Conservation (phyloP, 108 stramenopile species). For the Nannochloropsis granulata region DNA sequence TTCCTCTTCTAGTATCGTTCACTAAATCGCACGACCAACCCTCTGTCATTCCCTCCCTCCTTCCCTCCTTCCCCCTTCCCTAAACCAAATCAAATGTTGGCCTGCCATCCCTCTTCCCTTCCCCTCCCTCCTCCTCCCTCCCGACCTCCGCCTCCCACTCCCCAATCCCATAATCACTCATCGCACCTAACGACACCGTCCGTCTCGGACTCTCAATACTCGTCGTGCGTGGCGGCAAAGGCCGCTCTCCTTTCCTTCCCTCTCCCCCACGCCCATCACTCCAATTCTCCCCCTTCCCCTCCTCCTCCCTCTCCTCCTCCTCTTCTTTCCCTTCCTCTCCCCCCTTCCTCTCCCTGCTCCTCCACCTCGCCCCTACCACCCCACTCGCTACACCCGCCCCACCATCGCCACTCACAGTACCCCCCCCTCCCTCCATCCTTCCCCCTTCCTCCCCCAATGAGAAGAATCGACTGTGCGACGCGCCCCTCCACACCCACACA, state of each 20-base stretch:
- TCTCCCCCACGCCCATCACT: neutral
- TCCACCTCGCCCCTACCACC: neutral
- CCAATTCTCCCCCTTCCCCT: neutral
- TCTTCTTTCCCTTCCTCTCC: neutral
- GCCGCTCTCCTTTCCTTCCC: neutral
- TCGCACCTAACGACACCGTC: neutral
- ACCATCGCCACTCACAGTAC: neutral
- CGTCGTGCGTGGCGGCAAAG: neutral
- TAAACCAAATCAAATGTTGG: no score
- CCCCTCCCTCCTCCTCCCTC: neutral
- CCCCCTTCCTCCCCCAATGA: neutral
- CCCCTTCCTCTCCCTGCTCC: neutral
- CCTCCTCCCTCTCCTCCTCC: neutral
- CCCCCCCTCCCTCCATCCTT: neutral
- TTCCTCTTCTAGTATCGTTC: no score
- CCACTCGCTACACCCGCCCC: neutral
- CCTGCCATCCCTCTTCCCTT: neutral
- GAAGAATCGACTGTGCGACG: neutral
- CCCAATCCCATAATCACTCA: no score
- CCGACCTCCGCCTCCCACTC: neutral
- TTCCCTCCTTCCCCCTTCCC: no score
- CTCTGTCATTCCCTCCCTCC: no score
- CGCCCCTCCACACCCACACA: neutral
- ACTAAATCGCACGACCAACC: no score
- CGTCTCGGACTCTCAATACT: neutral